Conservation (phyloP, 176 grass and related monocot genomes). For the Musa schizocarpa region DNA sequence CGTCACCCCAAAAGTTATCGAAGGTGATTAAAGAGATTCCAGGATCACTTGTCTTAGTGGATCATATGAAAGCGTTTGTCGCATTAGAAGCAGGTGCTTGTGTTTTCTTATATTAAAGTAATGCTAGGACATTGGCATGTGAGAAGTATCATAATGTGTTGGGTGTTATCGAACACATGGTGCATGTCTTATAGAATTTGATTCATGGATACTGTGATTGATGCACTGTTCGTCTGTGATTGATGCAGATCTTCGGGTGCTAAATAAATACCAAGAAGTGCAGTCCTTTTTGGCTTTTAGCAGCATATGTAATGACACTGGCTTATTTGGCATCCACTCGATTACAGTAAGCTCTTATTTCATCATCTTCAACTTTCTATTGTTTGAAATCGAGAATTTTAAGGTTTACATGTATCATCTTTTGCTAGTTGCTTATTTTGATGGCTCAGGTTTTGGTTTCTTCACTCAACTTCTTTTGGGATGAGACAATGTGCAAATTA, state of each 20-base stretch:
- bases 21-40: too few species aligned
- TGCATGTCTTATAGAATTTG: neutral
- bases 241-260: slow-evolving; percentile 63
- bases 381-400: neutral
- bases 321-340: slow-evolving; percentile 73
- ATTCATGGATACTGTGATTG: neutral
- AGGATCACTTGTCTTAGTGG: neutral
- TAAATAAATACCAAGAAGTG: slow-evolving; percentile 40
- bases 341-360: slow-evolving; percentile 42
- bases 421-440: too few species aligned
- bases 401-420: neutral
- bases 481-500: too few species aligned
- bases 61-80: neutral
- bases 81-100: too few species aligned
- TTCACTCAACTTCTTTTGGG: neutral
- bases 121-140: too few species aligned
- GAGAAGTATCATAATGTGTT: too few species aligned
- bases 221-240: slow-evolving; percentile 8
- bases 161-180: too few species aligned
- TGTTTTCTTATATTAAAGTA: too few species aligned
- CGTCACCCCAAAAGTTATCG: too few species aligned
- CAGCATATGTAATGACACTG: slow-evolving; percentile 53
- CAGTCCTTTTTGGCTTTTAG: slow-evolving; percentile 77
- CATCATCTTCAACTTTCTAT: neutral
- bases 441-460: neutral